phyloP scores from a whole-genome alignment of 495 filamentous ascomycete genomes.

The Aspergillus heteromorphus region DNA sequence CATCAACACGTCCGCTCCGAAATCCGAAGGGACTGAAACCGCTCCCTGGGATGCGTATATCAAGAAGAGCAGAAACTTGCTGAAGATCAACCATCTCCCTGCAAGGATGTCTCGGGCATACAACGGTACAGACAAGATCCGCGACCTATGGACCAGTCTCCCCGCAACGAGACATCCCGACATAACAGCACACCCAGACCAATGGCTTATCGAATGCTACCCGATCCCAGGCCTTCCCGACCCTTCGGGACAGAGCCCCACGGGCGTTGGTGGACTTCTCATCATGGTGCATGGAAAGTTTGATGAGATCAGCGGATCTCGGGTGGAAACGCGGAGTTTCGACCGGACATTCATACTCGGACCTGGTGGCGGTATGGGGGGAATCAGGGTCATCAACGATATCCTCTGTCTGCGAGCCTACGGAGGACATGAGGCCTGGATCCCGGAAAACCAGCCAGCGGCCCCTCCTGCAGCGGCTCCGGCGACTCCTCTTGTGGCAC shows the following conservation, averaged over 20 bases:
- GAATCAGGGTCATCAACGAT: constrained; percentile 76
- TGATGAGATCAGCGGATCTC: constrained; percentile 58
- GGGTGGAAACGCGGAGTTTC: constrained; percentile 66
- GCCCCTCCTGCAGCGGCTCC: constrained; percentile 7
- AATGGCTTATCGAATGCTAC: constrained; percentile 81
- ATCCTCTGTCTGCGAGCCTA: constrained; percentile 65
- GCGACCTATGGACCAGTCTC: constrained; percentile 59
- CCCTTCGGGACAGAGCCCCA: constrained; percentile 54
- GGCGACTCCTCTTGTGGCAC: constrained; percentile 2
- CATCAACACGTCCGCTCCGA: constrained; percentile 60
- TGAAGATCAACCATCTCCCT: constrained; percentile 55
- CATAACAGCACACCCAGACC: constrained; percentile 50
- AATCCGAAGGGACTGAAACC: constrained; percentile 37
- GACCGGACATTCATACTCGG: constrained; percentile 80
- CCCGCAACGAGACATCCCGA: constrained; percentile 74
- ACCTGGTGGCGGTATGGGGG: constrained; percentile 56
- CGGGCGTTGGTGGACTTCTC: constrained; percentile 70
- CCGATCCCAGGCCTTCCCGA: constrained; percentile 68
- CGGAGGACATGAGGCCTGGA: constrained; percentile 57
- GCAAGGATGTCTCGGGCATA: constrained; percentile 60
- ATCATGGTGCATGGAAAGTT: constrained; percentile 80
- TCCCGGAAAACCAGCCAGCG: constrained; percentile 33
- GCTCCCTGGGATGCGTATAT: constrained; percentile 68
- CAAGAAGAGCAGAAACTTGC: constrained; percentile 75
- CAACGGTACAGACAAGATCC: constrained; percentile 60